phyloP scores from a whole-genome alignment of 2,329 filamentous ascomycete species.

The Alternaria arbusti region DNA sequence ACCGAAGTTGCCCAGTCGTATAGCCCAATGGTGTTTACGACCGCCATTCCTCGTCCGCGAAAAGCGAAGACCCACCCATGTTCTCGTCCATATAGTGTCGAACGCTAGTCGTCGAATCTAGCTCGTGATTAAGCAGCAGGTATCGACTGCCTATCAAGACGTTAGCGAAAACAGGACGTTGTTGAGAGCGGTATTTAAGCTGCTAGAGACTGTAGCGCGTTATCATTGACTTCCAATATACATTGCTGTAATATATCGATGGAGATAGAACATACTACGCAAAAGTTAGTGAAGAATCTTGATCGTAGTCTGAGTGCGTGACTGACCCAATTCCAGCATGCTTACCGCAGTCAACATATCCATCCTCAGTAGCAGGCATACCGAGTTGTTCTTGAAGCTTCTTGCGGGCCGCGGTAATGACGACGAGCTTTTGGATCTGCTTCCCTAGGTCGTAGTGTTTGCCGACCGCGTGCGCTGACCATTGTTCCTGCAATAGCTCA shows the following conservation, averaged over 20 bases:
- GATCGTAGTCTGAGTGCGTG: too few relatives aligned
- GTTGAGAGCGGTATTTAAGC: neutral
- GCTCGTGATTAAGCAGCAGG: neutral
- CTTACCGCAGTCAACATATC: neutral
- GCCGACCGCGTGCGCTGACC: neutral
- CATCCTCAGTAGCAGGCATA: neutral
- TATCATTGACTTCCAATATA: neutral
- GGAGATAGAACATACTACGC: too few relatives aligned
- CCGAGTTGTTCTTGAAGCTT: neutral
- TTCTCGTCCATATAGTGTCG: neutral
- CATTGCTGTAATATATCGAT: neutral
- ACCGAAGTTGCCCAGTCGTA: neutral
- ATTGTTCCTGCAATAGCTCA: neutral
- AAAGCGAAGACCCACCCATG: neutral
- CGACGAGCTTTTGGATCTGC: neutral
- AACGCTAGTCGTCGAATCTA: neutral
- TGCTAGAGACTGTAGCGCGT: too few relatives aligned
- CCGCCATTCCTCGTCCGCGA: neutral
- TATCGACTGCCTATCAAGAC: neutral
- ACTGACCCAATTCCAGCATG: neutral
- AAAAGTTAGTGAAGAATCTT: too few relatives aligned
- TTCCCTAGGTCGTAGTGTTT: neutral
- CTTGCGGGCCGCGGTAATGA: neutral
- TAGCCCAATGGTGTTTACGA: neutral
- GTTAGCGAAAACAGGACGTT: neutral